Base-by-base conservation (phyloP, 2,329 filamentous ascomycete genomes). In the Monosporascus sp. region DNA sequence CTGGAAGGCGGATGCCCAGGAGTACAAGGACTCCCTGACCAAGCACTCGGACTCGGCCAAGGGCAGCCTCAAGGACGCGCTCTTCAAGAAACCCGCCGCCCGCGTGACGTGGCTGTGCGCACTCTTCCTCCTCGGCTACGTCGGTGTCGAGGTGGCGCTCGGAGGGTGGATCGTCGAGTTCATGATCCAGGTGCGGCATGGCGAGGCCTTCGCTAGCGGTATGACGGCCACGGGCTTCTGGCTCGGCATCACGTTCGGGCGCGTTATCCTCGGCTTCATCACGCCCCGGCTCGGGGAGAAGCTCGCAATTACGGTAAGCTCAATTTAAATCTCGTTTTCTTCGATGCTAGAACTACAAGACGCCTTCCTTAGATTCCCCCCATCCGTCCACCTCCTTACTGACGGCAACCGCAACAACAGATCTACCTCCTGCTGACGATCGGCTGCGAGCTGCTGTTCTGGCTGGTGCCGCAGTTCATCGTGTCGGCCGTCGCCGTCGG, bases 151-250 rank as follows among this genome's bases (percentile, higher is more conserved):
- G 67, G 86, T 89, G 45, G 84, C 85, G 0, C 77, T 92, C 0
- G 87, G 88, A 20, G 89, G 89, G 5, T 94, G 89, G 90, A 88
- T 94, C 52, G 86, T 91, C 50, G 84, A 85, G 5, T 93, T 94
- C 68, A 93, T 94, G 88, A 84, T 90, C 25, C 79, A 83, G 37
- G 84, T 90, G 6, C 81, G 90, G 6, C 69, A 84, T n/a, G 88
- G 83, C 1, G 78, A 73, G 3, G 71, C 81, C 0, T 91, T 92
- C 59, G 81, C 82, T 0, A 84, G 83, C 25, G 88, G 89, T 9
- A 87, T 93, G 76, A 84, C 84, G 0, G 84, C 85, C 0, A 90
- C 88, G 2, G 89, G 88, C 0, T 93, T 91, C 69, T 94, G 89
- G 89, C 77, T 90, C 20, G 89, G 89, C 0, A 78, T 94, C 56